Conservation (phyloP, 257 asterid genomes). For the Jasminum sambac region DNA sequence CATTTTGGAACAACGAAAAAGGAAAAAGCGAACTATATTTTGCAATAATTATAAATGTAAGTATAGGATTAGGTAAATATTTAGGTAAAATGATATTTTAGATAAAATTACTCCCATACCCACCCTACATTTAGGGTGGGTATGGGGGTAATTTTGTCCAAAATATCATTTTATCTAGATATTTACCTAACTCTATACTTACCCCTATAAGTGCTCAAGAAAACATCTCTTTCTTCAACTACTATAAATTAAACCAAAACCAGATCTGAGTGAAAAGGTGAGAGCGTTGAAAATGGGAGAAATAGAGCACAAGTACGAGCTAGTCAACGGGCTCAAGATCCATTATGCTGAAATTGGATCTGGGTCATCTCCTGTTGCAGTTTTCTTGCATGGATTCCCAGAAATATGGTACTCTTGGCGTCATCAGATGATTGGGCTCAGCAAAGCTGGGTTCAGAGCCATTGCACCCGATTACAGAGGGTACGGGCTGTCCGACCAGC, state of each 20-base stretch:
- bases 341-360: conserved; percentile 41
- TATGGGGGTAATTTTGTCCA: no score
- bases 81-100: no score
- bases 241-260: neutral
- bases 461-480: conserved; percentile 52
- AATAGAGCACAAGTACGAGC: conserved; percentile 35
- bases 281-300: conserved; percentile 27
- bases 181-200: no score
- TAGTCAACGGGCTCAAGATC: conserved; percentile 39
- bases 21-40: no score
- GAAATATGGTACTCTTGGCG: conserved; percentile 57
- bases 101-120: no score
- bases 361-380: conserved; percentile 35
- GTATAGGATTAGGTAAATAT: no score
- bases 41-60: no score
- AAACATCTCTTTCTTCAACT: neutral
- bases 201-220: no score
- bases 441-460: conserved; percentile 41
- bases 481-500: conserved; percentile 59
- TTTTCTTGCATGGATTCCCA: conserved; percentile 46
- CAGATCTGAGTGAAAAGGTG: neutral
- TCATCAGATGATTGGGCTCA: conserved; percentile 42
- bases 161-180: no score
- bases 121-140: no score
- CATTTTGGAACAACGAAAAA: no score